These are phyloP conservation scores for Polytrichum commune DNA, from an alignment of 225 moss, liverwort and hornwort species.

Conservation along the genomic window DNA sequence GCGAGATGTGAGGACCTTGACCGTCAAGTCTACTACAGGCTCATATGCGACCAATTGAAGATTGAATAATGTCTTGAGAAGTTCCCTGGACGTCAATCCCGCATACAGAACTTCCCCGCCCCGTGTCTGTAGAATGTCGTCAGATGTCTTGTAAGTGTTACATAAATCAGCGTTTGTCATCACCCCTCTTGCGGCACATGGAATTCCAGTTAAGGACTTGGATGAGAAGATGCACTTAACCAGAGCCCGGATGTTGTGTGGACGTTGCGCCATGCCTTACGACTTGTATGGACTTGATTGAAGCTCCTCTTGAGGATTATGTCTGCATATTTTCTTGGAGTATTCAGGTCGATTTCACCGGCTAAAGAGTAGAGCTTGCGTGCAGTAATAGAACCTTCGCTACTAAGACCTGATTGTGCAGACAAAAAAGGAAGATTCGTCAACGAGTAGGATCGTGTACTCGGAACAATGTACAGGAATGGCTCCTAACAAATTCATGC, in stretches of 20 bases:
- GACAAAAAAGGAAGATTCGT: no score
- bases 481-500: no score
- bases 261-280: slow-evolving; percentile 38
- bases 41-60: slow-evolving; percentile 80
- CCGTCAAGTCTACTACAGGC: slow-evolving; percentile 68
- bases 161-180: slow-evolving; percentile 40
- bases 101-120: slow-evolving; percentile 52
- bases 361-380: no score
- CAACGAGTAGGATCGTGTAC: no score
- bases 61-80: slow-evolving; percentile 52
- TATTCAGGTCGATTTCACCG: no score
- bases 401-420: no score
- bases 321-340: no score
- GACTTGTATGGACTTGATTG: no score
- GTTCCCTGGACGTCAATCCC: slow-evolving; percentile 71
- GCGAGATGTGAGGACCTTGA: slow-evolving; percentile 58
- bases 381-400: no score
- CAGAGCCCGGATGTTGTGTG: slow-evolving; percentile 3
- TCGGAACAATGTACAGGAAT: no score
- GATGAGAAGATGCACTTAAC: slow-evolving; percentile 18
- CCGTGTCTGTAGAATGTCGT: slow-evolving; percentile 42
- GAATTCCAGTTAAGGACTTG: slow-evolving; percentile 11
- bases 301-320: no score
- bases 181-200: slow-evolving; percentile 22
- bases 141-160: slow-evolving; percentile 9